Base-by-base conservation (phyloP, 495 filamentous ascomycete genomes). In the Saxophila tyrrhenica region DNA sequence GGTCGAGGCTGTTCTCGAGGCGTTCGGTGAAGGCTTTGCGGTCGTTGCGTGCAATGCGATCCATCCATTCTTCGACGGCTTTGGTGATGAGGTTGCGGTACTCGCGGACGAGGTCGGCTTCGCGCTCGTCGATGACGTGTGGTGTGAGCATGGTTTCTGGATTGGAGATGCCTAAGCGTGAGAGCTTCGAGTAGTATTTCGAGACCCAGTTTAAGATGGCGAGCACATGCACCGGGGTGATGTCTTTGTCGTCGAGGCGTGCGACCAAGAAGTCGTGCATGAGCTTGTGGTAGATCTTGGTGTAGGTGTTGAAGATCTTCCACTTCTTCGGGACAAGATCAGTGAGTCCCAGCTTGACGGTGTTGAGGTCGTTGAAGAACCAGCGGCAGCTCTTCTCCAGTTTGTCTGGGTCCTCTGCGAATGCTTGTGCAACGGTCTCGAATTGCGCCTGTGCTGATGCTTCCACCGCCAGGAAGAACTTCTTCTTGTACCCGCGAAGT, bases 341-440 rank as follows among this genome's bases (percentile, higher is more conserved):
- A 46, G 84, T 78, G 83, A 99, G 94, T 60, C 92, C 90, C 48
- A 89, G 73, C 71, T 88, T 84, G 53, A 95, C 90, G 0, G 87
- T 85, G 65, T 86, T 90, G 0, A 99, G 78, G 64, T 99, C 91
- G 68, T 95, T 94, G 76, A 97, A 99, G 69, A 82, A 97, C 92
- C 94, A 99, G 54, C 80, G 80, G 68, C 95, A 73, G 59, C 75
- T 79, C 72, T 95, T 92, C 44, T 91, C 86, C 41, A 99, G 71
- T 59, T 72, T 78, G n/a, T 85, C 79, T 0, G 94, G 85, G 61
- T 96, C 87, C 13, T 77, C 82, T 35, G 89, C 65, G 65, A 99
- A 97, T 25, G 80, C 74, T 43, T 85, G 76, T 56, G 83, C 82
- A 42, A 78, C 79, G 49, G 78, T 75, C n/a, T 81, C 79, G 45